Conservation (phyloP, 345 rosid species). For the Ceriops zippeliana region DNA sequence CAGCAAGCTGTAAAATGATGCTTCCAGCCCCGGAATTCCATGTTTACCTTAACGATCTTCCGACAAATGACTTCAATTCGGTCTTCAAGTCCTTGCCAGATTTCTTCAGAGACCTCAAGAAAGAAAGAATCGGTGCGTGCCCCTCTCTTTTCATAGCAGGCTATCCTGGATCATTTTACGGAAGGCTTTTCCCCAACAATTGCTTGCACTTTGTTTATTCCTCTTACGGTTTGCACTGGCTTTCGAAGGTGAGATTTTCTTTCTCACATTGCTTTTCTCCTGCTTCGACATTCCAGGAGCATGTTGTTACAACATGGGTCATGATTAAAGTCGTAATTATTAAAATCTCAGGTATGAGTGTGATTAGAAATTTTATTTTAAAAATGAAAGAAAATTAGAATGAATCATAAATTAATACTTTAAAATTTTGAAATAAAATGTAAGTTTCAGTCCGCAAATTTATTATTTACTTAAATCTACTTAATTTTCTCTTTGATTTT, state of each 20-base stretch:
- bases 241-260: constrained; percentile 57
- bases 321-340: neutral
- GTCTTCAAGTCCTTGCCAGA: constrained; percentile 54
- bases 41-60: constrained; percentile 56
- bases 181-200: constrained; percentile 64
- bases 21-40: constrained; percentile 40
- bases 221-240: constrained; percentile 85
- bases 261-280: neutral
- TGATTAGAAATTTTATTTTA: too few relatives aligned
- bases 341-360: too few relatives aligned
- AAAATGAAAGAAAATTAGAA: too few relatives aligned
- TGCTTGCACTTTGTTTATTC: constrained; percentile 69
- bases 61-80: constrained; percentile 62
- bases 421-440: too few relatives aligned
- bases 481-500: too few relatives aligned
- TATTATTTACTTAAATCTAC: too few relatives aligned
- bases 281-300: neutral
- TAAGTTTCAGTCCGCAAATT: too few relatives aligned
- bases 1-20: constrained; percentile 20
- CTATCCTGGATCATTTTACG: constrained; percentile 84
- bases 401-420: too few relatives aligned
- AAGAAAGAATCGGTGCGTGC: constrained; percentile 20
- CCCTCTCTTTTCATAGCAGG: constrained; percentile 48
- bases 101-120: constrained; percentile 37
- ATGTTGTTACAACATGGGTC: neutral